Conservation (phyloP, 495 filamentous ascomycete genomes). For the Penicillium malachiteum region DNA sequence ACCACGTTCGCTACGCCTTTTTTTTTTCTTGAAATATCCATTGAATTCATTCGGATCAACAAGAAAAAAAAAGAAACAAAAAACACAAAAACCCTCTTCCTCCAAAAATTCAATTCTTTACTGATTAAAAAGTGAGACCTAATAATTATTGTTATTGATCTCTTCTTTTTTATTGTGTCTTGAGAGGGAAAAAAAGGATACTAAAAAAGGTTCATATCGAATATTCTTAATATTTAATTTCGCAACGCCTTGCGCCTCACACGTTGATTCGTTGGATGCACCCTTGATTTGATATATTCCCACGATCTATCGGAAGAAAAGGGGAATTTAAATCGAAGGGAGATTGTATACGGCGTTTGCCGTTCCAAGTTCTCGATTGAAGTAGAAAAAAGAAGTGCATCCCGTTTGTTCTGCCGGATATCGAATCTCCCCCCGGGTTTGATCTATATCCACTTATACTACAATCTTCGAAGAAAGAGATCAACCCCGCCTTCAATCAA, state of each 20-base stretch:
- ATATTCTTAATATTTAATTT: conserved; percentile 27
- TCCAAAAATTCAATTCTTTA: background rate
- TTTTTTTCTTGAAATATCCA: conserved; percentile 12
- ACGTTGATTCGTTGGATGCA: conserved; percentile 12
- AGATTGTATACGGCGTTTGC: background rate
- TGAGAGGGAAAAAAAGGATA: conserved; percentile 7
- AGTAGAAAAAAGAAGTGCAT: too few species aligned
- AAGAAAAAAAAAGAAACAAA: conserved; percentile 8
- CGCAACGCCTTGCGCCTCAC: conserved; percentile 14
- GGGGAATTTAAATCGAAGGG: background rate
- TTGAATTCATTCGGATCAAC: conserved; percentile 14
- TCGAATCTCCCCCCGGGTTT: too few species aligned
- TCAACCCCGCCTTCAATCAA: too few species aligned
- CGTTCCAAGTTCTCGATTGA: too few species aligned
- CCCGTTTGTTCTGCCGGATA: too few species aligned
- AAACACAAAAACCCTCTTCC: conserved; percentile 5
- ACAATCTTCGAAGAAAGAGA: too few species aligned
- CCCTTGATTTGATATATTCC: conserved; percentile 9
- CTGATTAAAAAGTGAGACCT: conserved; percentile 7
- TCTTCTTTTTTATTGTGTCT: too few species aligned
- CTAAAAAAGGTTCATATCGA: conserved; percentile 17
- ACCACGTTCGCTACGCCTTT: conserved; percentile 50
- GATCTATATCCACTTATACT: too few species aligned
- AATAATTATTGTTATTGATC: too few species aligned
- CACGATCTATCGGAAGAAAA: conserved; percentile 6